Evolutionary conservation across 2,329 filamentous ascomycete genomes (phyloP).

Genomic region (Penicillium olsonii): DNA sequence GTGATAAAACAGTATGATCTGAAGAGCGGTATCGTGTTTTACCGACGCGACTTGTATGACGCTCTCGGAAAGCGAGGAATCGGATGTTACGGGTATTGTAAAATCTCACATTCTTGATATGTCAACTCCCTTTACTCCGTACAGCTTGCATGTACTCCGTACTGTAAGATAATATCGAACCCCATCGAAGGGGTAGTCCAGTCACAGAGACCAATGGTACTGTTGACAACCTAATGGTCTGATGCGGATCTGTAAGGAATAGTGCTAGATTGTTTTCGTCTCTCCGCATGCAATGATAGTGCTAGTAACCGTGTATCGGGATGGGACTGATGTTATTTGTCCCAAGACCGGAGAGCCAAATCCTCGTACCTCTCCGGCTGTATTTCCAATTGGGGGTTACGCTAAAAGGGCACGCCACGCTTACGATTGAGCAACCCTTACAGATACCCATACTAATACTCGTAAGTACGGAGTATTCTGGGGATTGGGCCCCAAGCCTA

Average conservation of each 20-base stretch:
- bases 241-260: constrained; percentile 14
- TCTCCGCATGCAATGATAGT: not conserved
- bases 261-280: too few species aligned
- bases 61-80: constrained; percentile 15
- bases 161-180: too few species aligned
- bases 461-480: constrained; percentile 1
- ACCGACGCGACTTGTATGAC: not conserved
- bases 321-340: not conserved
- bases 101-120: constrained; percentile 1
- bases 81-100: not conserved
- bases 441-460: not conserved
- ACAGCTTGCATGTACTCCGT: too few species aligned
- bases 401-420: constrained; percentile 18
- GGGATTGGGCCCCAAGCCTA: too few species aligned
- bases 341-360: not conserved
- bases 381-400: constrained; percentile 23
- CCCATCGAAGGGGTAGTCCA: too few species aligned
- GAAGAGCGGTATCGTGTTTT: not conserved
- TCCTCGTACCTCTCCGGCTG: constrained; percentile 12
- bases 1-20: too few species aligned
- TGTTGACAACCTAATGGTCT: too few species aligned
- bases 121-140: not conserved
- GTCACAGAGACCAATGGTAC: too few species aligned
- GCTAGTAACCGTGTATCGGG: not conserved
- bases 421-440: constrained; percentile 20